These are phyloP conservation scores for Jacaranda copaia DNA, from an alignment of 257 asterid genomes.

Conservation along the genomic window DNA sequence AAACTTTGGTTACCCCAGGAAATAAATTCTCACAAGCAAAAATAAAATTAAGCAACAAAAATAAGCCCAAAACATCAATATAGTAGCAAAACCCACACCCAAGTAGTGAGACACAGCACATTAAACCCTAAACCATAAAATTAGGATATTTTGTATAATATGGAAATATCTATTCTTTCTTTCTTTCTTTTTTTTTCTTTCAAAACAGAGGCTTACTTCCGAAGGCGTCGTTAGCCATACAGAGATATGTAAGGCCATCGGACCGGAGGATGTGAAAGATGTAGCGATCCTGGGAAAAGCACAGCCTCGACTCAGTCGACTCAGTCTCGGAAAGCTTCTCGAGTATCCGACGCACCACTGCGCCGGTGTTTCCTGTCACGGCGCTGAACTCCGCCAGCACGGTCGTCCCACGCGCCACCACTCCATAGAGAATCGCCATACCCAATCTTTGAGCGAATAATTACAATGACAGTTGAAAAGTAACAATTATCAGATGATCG, in stretches of 20 bases:
- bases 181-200: neutral
- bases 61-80: neutral
- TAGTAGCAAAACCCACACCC: conserved; percentile 19
- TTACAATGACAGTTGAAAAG: neutral
- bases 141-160: neutral
- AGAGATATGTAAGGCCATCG: conserved; percentile 85
- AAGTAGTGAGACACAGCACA: neutral
- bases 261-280: conserved; percentile 92
- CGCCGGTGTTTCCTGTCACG: conserved; percentile 92
- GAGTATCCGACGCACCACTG: conserved; percentile 87
- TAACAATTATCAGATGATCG: neutral
- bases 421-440: conserved; percentile 93
- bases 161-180: neutral
- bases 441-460: neutral
- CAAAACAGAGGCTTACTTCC: conserved; percentile 65
- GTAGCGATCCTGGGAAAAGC: conserved; percentile 97
- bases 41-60: neutral
- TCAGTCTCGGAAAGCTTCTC: conserved; percentile 76
- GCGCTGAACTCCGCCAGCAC: conserved; percentile 99
- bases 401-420: conserved; percentile 95
- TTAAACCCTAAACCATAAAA: conserved; percentile 38
- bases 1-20: neutral
- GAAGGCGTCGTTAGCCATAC: conserved; percentile 98
- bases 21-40: neutral
- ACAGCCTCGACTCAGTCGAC: conserved; percentile 81